Evolutionary conservation across 148 eudicot genomes (phyloP).

Genomic region (Camellia lanceoleosa): DNA sequence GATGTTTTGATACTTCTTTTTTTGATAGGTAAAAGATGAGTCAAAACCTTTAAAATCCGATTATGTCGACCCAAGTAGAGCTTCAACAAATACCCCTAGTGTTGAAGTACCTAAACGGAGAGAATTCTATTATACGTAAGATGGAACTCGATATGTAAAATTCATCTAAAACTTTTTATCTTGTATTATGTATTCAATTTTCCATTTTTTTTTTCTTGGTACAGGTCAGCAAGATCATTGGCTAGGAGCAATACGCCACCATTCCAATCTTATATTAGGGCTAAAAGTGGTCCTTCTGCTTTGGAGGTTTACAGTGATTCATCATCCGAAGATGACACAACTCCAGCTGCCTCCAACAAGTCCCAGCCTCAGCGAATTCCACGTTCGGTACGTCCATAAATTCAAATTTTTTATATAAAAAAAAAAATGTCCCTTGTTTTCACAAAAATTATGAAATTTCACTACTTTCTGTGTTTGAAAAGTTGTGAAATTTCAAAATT

Average conservation of each 20-base stretch:
- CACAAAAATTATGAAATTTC: too few species aligned
- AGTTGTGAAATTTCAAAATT: too few species aligned
- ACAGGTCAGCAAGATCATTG: conserved; percentile 37
- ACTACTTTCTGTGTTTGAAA: too few species aligned
- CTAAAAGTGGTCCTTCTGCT: conserved; percentile 29
- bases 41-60: conserved; percentile 39
- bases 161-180: too few species aligned
- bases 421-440: too few species aligned
- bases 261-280: conserved; percentile 20
- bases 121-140: conserved; percentile 48
- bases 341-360: conserved; percentile 1
- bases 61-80: conserved; percentile 3
- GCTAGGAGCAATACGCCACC: conserved; percentile 31
- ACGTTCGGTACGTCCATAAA: conserved; percentile 11
- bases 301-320: conserved; percentile 16
- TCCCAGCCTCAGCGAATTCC: conserved; percentile 20
- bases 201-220: not conserved
- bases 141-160: too few species aligned
- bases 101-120: conserved; percentile 41
- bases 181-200: too few species aligned
- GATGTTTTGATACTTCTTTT: too few species aligned
- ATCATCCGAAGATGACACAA: conserved; percentile 27
- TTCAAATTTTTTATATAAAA: too few species aligned
- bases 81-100: conserved; percentile 24
- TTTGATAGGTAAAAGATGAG: conserved; percentile 41